Evolutionary conservation across 1,284 basidiomycete genomes (phyloP).

Genomic region (Peniophora sp.): DNA sequence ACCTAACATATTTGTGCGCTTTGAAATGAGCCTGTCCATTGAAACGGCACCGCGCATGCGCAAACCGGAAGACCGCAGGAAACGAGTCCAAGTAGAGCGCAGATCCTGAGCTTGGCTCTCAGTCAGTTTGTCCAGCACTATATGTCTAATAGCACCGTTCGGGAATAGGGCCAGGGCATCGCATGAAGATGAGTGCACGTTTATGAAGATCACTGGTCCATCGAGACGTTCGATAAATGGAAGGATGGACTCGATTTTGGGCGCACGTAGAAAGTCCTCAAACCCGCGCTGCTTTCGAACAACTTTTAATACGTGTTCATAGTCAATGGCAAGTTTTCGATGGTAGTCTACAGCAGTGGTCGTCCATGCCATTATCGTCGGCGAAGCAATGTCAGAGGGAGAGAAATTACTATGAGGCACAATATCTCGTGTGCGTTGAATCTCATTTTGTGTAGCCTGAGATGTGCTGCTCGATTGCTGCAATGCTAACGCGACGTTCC

Average conservation of each 20-base stretch:
- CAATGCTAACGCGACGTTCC: too few relatives aligned
- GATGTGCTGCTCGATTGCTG: too few relatives aligned
- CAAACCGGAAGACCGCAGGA: neutral
- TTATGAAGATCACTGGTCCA: neutral
- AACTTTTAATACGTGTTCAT: neutral
- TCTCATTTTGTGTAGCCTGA: too few relatives aligned
- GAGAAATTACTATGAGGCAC: too few relatives aligned
- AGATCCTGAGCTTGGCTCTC: constrained; percentile 6
- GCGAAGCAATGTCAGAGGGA: too few relatives aligned
- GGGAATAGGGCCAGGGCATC: too few relatives aligned
- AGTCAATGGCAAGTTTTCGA: neutral
- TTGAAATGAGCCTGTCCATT: neutral
- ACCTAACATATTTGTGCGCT: neutral
- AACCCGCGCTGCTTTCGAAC: constrained; percentile 5
- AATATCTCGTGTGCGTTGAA: neutral
- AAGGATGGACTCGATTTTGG: neutral
- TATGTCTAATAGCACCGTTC: neutral
- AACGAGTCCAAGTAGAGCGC: neutral
- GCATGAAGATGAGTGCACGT: too few relatives aligned
- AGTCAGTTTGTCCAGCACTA: constrained; percentile 16
- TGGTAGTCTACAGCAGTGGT: neutral
- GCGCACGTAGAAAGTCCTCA: constrained; percentile 4
- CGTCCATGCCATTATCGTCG: too few relatives aligned
- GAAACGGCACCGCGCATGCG: neutral
- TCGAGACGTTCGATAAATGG: neutral